phyloP scores from a whole-genome alignment of 805 yeast genomes.

The Kluyveromyces starmeri region DNA sequence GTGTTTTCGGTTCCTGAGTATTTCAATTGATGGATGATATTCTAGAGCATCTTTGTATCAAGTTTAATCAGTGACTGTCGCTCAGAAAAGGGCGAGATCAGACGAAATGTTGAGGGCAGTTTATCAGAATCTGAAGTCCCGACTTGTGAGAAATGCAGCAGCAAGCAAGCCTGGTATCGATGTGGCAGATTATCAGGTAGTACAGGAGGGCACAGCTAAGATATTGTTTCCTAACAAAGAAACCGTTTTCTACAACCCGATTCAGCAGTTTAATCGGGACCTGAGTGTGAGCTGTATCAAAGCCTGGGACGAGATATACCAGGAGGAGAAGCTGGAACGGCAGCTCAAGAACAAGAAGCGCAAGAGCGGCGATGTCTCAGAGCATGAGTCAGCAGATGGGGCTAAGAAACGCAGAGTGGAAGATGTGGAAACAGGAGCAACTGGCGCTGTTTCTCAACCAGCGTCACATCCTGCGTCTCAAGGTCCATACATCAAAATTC shows the following conservation, averaged over 20 bases:
- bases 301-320: slow-evolving; percentile 70
- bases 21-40: no score
- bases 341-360: slow-evolving; percentile 22
- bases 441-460: neutral
- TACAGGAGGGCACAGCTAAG: slow-evolving; percentile 74
- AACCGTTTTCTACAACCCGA: slow-evolving; percentile 87
- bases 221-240: slow-evolving; percentile 76
- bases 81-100: no score
- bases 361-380: slow-evolving; percentile 8
- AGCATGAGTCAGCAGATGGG: slow-evolving; percentile 7
- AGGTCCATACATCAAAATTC: slow-evolving; percentile 50
- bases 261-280: slow-evolving; percentile 95
- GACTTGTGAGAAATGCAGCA: slow-evolving; percentile 7
- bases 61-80: no score
- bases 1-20: no score
- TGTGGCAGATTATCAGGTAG: slow-evolving; percentile 32
- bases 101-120: slow-evolving; percentile 23
- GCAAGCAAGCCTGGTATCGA: slow-evolving; percentile 14
- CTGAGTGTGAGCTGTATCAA: slow-evolving; percentile 74
- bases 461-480: slow-evolving; percentile 5
- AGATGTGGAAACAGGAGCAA: slow-evolving; percentile 13
- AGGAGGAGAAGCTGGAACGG: slow-evolving; percentile 27
- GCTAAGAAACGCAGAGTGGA: slow-evolving; percentile 24
- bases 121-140: slow-evolving; percentile 15
- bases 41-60: no score